Percentiles rank a stretch among this genome's conserved stretches.
Evolutionary conservation across 73 alveolate species (phyloP).

Genomic region (Paramecium bursaria): DNA sequence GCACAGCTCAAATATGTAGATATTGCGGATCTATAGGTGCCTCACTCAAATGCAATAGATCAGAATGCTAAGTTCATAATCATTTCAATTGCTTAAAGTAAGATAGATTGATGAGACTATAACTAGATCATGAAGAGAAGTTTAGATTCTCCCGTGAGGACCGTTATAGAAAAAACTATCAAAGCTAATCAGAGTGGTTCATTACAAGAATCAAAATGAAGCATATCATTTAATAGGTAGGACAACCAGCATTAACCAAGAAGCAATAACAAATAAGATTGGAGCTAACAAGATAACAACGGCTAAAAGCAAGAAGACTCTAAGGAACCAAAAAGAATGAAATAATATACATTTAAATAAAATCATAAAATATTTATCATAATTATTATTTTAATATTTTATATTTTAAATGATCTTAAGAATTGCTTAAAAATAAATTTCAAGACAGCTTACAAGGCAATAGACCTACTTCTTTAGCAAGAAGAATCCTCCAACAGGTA

Average conservation of each 20-base stretch:
- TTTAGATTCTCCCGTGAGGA: constrained; percentile 61
- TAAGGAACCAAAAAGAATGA: no score
- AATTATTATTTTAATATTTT: no score
- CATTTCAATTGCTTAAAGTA: constrained; percentile 53
- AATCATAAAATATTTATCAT: no score
- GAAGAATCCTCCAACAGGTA: no score
- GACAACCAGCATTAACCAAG: constrained; percentile 60
- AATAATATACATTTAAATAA: no score
- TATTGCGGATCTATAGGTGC: constrained; percentile 63
- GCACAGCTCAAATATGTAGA: constrained; percentile 65
- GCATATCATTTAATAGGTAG: constrained; percentile 59
- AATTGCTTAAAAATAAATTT: no score
- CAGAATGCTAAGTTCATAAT: constrained; percentile 52
- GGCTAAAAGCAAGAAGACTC: no score
- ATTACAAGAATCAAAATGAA: constrained; percentile 58
- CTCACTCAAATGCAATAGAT: constrained; percentile 47
- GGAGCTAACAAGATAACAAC: no score
- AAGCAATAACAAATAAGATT: constrained; percentile 40
- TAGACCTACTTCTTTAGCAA: no score
- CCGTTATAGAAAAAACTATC: constrained; percentile 41
- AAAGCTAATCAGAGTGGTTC: constrained; percentile 60
- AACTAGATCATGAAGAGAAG: constrained; percentile 51
- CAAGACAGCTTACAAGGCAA: no score
- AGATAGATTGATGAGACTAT: constrained; percentile 42
- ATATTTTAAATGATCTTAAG: no score